Evolutionary conservation across 345 rosid genomes (phyloP), one percentile per base, ranked within the genome.

Genomic region (Dimocarpus longan): DNA sequence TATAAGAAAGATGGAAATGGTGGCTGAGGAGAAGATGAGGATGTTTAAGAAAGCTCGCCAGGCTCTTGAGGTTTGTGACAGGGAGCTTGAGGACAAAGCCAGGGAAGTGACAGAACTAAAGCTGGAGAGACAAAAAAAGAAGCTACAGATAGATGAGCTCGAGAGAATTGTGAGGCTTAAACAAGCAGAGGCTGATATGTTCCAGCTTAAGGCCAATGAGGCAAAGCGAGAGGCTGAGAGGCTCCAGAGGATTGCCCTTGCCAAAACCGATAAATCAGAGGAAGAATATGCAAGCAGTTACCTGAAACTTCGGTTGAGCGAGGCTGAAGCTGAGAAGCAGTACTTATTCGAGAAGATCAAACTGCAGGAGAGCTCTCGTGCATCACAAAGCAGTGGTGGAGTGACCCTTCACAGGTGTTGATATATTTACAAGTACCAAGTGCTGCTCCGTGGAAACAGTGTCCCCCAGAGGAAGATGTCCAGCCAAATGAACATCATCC

Each of bases 241-340:
- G 86, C 84, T 94, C 80, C 95, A 94, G 86, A 90, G 97, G 81
- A 93, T 96, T 64, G 92, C 92, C 54, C 93, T 91, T 40, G 99
- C 97, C 48, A 96, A 94, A 78, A 88, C 91, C 39, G 98, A 94
- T 71, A 94, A 92, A 83, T 89, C 98, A 0, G 98, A 97, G 83
- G 98, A 97, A 80, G 99, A 97, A 81, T 97, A 92, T 78, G 96
- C 97, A 4, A 93, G 85, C 81, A 90, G 90, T 85, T 94, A 94
- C 79, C 89, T 93, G 74, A 92, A 97, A 72, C 96, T 86, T 43
- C 90, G 97, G 70, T 84, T 97, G 72, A 97, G 98, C 60, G 98
- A 97, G 84, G 98, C 99, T 0, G 99, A 94, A 86, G 99, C 98
- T 0, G 98, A 97, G 89, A 97, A 92, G 86, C 95, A 94, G 82